Evolutionary conservation across 441 rosid species (phyloP).

Genomic region (Populus tomentosa): DNA sequence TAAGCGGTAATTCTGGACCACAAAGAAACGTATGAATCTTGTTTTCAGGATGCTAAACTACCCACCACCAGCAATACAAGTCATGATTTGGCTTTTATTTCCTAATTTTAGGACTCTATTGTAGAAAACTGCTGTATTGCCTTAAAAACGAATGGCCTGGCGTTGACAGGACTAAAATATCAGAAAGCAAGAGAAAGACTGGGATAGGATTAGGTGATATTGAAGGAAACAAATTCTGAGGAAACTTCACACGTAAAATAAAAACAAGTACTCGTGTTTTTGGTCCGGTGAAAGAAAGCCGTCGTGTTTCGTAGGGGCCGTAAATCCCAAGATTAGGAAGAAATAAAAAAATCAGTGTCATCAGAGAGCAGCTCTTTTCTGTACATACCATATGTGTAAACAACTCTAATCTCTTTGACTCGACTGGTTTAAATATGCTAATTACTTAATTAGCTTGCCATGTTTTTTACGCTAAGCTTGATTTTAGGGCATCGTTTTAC

Average conservation of each 20-base stretch:
- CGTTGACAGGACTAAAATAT: background rate
- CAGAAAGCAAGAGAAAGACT: background rate
- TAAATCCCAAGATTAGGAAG: background rate
- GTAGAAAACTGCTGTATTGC: background rate
- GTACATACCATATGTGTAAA: background rate
- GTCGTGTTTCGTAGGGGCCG: background rate
- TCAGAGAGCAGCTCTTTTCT: conserved; percentile 6
- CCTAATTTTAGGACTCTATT: conserved; percentile 7
- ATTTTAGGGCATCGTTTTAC: background rate
- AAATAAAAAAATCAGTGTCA: background rate
- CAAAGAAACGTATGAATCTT: background rate
- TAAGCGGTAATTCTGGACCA: background rate
- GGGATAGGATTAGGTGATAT: background rate
- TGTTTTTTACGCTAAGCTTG: background rate
- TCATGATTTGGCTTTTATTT: background rate
- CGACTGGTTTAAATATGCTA: background rate
- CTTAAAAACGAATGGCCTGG: background rate
- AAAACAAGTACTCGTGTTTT: background rate
- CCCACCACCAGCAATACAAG: background rate
- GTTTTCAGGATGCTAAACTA: background rate
- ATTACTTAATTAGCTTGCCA: background rate
- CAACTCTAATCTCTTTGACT: background rate
- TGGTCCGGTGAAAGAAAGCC: conserved; percentile 9
- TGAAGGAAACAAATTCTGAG: background rate
- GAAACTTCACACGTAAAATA: background rate